Conservation (phyloP, 257 asterid genomes). For the Cinchona pubescens region DNA sequence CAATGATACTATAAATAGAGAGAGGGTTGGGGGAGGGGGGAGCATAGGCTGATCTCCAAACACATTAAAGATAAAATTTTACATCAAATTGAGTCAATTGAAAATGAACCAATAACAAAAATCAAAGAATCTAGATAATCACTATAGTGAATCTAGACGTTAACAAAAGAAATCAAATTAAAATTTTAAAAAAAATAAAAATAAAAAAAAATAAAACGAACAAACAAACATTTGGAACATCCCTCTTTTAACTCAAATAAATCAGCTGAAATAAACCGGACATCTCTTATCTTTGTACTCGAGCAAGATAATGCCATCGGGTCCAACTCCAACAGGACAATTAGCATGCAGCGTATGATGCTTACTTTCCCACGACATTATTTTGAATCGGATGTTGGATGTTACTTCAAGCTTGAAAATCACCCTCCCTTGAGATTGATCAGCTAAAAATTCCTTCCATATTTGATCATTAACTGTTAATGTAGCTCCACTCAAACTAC, state of each 20-base stretch:
- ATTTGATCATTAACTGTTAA: constrained; percentile 35
- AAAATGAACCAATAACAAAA: background rate
- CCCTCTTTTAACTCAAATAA: background rate
- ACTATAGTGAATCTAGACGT: too few species aligned
- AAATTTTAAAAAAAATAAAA: too few species aligned
- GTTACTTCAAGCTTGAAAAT: constrained; percentile 55
- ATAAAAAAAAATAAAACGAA: background rate
- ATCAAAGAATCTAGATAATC: too few species aligned
- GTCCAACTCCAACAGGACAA: constrained; percentile 74
- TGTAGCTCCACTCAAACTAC: constrained; percentile 49
- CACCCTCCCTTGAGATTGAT: constrained; percentile 44
- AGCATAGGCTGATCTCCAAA: too few species aligned
- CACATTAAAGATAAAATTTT: background rate
- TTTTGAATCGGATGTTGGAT: constrained; percentile 61
- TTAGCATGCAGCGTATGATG: constrained; percentile 71
- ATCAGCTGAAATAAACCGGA: constrained; percentile 65
- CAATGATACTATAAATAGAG: too few species aligned
- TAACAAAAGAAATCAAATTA: too few species aligned
- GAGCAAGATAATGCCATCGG: constrained; percentile 62
- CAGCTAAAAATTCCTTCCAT: constrained; percentile 56
- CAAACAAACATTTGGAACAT: background rate
- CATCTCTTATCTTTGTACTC: constrained; percentile 52
- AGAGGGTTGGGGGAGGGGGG: too few species aligned
- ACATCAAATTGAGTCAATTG: background rate
- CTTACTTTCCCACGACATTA: constrained; percentile 74